These are phyloP conservation scores for Sequoiadendron giganteum DNA, from an alignment of 75 land plant genomes.

Conservation along the genomic window DNA sequence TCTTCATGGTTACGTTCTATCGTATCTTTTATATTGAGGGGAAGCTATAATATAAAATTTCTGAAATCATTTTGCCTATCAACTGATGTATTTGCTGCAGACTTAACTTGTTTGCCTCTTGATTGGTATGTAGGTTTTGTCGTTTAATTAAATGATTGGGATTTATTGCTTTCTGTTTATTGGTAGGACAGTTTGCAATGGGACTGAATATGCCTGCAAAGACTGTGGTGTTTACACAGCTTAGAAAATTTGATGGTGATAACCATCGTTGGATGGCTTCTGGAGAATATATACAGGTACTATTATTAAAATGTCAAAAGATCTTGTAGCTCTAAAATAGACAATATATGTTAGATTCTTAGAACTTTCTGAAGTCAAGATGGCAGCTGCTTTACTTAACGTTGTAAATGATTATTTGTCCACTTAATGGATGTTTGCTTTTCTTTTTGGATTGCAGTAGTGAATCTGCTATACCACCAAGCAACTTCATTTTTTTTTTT, in stretches of 20 bases:
- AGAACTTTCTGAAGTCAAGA: neutral
- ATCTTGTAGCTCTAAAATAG: neutral
- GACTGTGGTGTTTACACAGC: conserved; percentile 58
- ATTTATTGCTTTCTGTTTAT: neutral
- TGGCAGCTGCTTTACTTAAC: neutral
- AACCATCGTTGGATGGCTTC: conserved; percentile 51
- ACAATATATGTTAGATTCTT: neutral
- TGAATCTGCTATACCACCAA: neutral
- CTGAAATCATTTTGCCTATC: neutral
- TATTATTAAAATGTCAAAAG: neutral
- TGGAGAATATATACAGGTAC: conserved; percentile 65
- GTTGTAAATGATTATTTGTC: neutral
- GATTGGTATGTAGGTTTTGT: neutral
- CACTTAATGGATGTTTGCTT: neutral
- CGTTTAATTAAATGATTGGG: neutral
- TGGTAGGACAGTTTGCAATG: conserved; percentile 53
- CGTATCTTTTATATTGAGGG: neutral
- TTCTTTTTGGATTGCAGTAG: neutral
- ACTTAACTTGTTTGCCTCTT: neutral
- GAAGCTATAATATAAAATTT: neutral
- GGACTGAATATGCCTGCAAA: conserved; percentile 69
- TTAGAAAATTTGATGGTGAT: conserved; percentile 65
- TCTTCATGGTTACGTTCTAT: neutral
- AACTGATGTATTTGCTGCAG: neutral
- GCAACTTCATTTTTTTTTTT: neutral